Evolutionary conservation across 805 yeast genomes (phyloP), one percentile per base, ranked within the genome.

Genomic region (Nakazawaea pomicola): DNA sequence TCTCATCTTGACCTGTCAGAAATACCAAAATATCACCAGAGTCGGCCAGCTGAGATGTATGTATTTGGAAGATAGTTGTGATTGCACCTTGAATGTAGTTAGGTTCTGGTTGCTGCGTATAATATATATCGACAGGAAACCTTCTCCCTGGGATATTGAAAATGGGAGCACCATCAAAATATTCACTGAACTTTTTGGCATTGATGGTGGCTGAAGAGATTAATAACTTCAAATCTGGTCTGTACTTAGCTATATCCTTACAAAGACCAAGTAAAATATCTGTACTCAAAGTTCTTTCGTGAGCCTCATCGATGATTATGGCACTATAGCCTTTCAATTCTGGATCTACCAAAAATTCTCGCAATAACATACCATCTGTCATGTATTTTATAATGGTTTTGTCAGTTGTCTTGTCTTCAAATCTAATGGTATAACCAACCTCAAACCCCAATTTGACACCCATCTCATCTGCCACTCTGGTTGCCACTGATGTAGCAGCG

Each of bases 171-270:
- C 74, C 74, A 48, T 74, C 70, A 54, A 93, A 93, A 60, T 83
- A 93, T 4, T 72, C 69, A 16, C 96, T 81, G 56, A 93, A 93
- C 52, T 83, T 83, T 40, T 78, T 74, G 0, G 99, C 95, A 60
- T 93, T 91, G 60, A 93, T 80, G 0, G 99, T 93, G 1, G 99
- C 99, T 3, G 97, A 89, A 0, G 97, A 89, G 21, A 93, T 82
- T 15, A 93, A 66, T 4, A 93, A 53, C 50, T 79, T 78, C 41
- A 93, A 64, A 46, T 85, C 95, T 0, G 81, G 74, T 40, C 97
- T 65, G 31, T 76, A 60, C 17, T 64, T 65, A 2, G 75, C 56
- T 0, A 88, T 74, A 46, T 83, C 85, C 49, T 91, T 91, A 24
- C 91, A 61, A 28, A 93, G 64, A 1, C 96, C 95, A 38, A 91